These are phyloP conservation scores for Coffea canephora DNA, from an alignment of 257 asterid genomes.

Conservation along the genomic window DNA sequence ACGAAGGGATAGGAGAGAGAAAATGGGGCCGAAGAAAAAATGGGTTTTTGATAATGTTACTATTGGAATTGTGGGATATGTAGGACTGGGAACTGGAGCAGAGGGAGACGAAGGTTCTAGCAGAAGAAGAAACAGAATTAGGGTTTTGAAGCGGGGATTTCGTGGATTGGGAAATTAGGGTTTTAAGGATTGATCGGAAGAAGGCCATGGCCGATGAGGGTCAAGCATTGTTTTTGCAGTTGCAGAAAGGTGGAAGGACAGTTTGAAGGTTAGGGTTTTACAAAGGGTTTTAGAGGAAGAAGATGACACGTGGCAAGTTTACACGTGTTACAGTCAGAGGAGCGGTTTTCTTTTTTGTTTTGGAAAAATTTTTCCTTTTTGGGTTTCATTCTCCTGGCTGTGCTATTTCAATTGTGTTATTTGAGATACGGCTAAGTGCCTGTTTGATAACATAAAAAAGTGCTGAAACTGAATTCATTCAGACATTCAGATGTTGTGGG, in stretches of 20 bases:
- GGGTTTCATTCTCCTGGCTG: too few species aligned
- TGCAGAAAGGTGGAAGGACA: not conserved
- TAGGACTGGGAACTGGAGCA: constrained; percentile 12
- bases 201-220: constrained; percentile 55
- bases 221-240: constrained; percentile 25
- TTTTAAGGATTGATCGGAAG: constrained; percentile 55
- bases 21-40: constrained; percentile 45
- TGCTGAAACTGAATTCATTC: too few species aligned
- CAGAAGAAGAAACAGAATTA: not conserved
- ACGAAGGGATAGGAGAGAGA: constrained; percentile 36
- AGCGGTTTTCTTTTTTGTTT: too few species aligned
- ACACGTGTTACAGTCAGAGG: not conserved
- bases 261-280: not conserved
- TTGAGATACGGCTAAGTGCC: too few species aligned
- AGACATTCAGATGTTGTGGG: too few species aligned
- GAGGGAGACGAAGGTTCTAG: constrained; percentile 47
- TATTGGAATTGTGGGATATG: constrained; percentile 19
- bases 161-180: constrained; percentile 54
- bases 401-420: too few species aligned
- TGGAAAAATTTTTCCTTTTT: too few species aligned
- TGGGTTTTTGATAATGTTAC: constrained; percentile 29
- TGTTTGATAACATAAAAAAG: too few species aligned
- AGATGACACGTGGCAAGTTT: constrained; percentile 34
- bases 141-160: constrained; percentile 12
- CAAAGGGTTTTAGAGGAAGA: constrained; percentile 2